A percentile compares a stretch with the other conserved stretches of the same genome.
Evolutionary conservation across 2,329 filamentous ascomycete species (phyloP).

Genomic region (Penicillium frequentans): DNA sequence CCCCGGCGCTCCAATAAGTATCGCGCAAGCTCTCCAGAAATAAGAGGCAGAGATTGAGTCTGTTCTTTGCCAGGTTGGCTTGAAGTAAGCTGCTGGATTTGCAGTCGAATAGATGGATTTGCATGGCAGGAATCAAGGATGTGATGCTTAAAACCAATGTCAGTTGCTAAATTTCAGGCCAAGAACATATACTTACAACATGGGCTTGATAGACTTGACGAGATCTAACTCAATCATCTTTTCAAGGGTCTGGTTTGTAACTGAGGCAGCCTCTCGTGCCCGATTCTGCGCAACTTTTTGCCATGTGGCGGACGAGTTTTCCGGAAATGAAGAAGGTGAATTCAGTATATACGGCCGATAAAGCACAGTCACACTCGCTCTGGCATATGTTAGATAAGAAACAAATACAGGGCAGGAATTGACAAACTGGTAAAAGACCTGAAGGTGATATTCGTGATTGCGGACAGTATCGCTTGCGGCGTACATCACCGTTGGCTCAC

Average conservation of each 20-base stretch:
- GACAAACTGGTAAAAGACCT: constrained; percentile 2
- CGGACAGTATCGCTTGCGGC: background rate
- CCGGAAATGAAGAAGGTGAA: background rate
- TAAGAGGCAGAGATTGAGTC: constrained; percentile 1
- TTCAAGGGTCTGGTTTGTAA: background rate
- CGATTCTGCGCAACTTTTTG: background rate
- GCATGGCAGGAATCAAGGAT: constrained; percentile 3
- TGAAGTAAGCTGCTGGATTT: background rate
- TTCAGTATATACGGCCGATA: constrained; percentile 1
- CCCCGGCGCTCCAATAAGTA: constrained; percentile 3
- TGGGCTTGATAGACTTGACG: constrained; percentile 1
- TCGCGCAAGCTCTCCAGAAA: constrained; percentile 1
- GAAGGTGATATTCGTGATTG: constrained; percentile 1
- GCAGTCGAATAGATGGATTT: constrained; percentile 4
- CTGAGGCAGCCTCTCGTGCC: background rate
- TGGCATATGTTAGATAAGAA: background rate
- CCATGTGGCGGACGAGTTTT: background rate
- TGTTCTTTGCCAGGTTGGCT: background rate
- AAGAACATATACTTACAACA: background rate
- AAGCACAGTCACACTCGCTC: background rate
- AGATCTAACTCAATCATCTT: constrained; percentile 1
- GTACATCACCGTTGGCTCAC: background rate
- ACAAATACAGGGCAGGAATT: background rate
- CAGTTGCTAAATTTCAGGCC: background rate
- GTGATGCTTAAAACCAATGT: background rate